Percentiles rank a stretch among this genome's conserved stretches.
These are phyloP conservation scores for Periconia sp. DNA, from an alignment of 2,329 filamentous ascomycete species.

Conservation along the genomic window DNA sequence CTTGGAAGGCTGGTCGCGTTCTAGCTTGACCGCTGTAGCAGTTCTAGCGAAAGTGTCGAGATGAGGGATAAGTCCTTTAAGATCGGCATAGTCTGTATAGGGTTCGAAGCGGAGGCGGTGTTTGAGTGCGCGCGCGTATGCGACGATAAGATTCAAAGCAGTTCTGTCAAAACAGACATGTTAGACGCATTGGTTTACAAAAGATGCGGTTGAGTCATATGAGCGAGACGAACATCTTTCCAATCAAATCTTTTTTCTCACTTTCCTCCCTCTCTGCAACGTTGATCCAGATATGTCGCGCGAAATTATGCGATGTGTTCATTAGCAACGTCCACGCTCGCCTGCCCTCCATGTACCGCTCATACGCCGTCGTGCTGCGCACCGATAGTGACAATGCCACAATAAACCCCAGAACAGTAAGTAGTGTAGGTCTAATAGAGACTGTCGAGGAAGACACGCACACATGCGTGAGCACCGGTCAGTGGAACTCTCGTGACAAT, in stretches of 20 bases:
- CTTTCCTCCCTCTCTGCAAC: conserved; percentile 60
- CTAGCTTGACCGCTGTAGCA: conserved; percentile 19
- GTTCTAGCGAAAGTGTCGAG: conserved; percentile 72
- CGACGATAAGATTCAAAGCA: conserved; percentile 75
- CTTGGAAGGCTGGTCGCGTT: neutral
- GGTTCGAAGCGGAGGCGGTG: conserved; percentile 84
- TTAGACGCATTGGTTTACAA: neutral
- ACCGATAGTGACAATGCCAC: conserved; percentile 76
- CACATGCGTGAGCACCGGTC: neutral
- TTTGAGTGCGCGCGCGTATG: conserved; percentile 75
- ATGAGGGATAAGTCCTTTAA: conserved; percentile 68
- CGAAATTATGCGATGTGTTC: conserved; percentile 58
- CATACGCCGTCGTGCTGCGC: conserved; percentile 75
- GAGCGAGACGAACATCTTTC: conserved; percentile 57
- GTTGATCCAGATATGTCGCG: conserved; percentile 82
- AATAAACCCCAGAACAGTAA: conserved; percentile 80
- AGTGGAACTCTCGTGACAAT: neutral
- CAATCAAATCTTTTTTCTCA: conserved; percentile 67
- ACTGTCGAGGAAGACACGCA: neutral
- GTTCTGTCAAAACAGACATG: conserved; percentile 43
- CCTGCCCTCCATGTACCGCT: conserved; percentile 62
- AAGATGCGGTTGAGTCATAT: neutral
- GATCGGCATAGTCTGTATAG: conserved; percentile 73
- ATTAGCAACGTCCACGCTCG: conserved; percentile 64
- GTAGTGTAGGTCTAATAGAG: conserved; percentile 41